phyloP scores from a whole-genome alignment of 1,284 basidiomycete species.

The Exobasidium rhododendri region DNA sequence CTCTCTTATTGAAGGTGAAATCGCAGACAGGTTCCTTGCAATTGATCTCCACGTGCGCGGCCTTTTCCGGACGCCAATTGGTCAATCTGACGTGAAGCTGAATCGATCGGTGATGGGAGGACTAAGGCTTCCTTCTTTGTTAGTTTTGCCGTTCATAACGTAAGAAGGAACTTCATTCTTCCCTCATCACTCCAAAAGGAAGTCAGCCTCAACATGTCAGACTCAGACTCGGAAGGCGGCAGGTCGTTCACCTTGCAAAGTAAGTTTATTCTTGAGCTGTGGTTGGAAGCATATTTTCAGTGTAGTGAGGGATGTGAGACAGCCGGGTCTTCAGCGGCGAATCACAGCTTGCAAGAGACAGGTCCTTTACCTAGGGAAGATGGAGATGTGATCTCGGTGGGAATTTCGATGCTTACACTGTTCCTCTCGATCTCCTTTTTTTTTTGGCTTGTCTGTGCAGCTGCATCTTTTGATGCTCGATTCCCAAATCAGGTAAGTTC shows the following conservation, averaged over 20 bases:
- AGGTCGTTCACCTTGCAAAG: conserved; percentile 50
- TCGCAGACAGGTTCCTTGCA: no score
- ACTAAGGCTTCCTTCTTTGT: not conserved
- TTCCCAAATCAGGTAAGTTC: conserved; percentile 50
- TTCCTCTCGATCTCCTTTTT: no score
- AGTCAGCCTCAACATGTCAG: conserved; percentile 21
- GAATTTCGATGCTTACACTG: no score
- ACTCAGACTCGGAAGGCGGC: conserved; percentile 20
- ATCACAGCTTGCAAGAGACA: no score
- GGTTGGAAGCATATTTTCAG: not conserved
- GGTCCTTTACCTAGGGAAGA: no score
- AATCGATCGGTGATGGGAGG: no score
- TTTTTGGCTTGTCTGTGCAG: conserved; percentile 11
- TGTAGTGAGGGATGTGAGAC: no score
- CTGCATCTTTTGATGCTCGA: conserved; percentile 51
- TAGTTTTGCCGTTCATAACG: not conserved
- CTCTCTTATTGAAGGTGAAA: no score
- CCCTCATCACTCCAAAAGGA: not conserved
- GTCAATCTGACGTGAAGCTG: no score
- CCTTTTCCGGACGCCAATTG: not conserved
- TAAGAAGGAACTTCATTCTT: no score
- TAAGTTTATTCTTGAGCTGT: conserved; percentile 14
- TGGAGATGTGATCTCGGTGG: no score
- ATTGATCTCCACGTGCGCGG: not conserved
- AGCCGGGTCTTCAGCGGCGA: no score